Evolutionary conservation across 257 asterid species (phyloP).

Genomic region (Capsicum pubescens): DNA sequence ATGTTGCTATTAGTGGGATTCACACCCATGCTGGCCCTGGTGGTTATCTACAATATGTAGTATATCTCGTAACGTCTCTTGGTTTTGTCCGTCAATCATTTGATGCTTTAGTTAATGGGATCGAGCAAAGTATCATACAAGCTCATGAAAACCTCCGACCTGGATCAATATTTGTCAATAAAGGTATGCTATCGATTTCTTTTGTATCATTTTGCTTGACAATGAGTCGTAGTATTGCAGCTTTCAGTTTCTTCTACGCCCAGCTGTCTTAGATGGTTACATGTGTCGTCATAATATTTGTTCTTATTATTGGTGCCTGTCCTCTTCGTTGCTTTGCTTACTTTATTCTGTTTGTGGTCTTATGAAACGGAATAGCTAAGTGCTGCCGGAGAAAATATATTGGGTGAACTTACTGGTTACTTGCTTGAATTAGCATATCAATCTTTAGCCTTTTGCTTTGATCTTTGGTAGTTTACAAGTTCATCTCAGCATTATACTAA

Average conservation of each 20-base stretch:
- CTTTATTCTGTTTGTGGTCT: background rate
- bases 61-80: constrained; percentile 90
- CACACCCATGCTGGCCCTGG: constrained; percentile 99
- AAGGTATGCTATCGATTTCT: constrained; percentile 53
- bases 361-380: background rate
- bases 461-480: background rate
- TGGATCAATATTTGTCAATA: constrained; percentile 84
- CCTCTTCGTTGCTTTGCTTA: constrained; percentile 14
- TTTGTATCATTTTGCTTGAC: constrained; percentile 18
- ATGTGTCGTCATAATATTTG: background rate
- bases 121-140: constrained; percentile 84
- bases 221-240: background rate
- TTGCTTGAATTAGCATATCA: background rate
- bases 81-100: constrained; percentile 98
- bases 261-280: background rate
- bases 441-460: constrained; percentile 18
- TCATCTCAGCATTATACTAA: constrained; percentile 29
- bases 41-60: constrained; percentile 93
- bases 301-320: background rate
- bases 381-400: background rate
- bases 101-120: constrained; percentile 95
- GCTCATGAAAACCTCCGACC: constrained; percentile 93
- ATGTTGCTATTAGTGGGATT: constrained; percentile 95
- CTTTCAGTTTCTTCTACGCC: background rate
- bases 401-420: background rate